Percentiles rank a stretch among this genome's conserved stretches.
Conservation (phyloP, 306 rosid genomes). For the Trifolium subterraneum region DNA sequence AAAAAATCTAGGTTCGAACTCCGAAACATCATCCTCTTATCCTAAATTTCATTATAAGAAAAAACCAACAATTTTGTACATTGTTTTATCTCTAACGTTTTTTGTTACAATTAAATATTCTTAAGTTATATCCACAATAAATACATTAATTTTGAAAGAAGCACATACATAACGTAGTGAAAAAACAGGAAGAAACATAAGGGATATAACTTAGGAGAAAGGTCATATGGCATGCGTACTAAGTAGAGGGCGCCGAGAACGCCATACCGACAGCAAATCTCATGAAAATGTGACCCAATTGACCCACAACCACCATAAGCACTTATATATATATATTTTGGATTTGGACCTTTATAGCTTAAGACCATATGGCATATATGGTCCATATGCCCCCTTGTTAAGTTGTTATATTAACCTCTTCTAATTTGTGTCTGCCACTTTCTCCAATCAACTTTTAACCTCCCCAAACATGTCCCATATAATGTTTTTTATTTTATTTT, state of each 20-base stretch:
- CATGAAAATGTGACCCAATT: conserved; percentile 68
- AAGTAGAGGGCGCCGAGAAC: conserved; percentile 26
- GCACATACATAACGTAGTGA: conserved; percentile 4
- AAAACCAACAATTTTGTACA: no score
- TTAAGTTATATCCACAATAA: no score
- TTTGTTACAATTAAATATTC: no score
- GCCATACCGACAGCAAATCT: conserved; percentile 60
- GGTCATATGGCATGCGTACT: conserved; percentile 12
- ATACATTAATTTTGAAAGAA: neutral
- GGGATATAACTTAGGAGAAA: neutral
- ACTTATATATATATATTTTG: neutral
- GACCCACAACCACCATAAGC: conserved; percentile 56
- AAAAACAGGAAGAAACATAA: neutral
- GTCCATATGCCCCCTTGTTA: conserved; percentile 66
- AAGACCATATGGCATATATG: conserved; percentile 28
- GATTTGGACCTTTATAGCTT: conserved; percentile 35
- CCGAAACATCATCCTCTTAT: no score
- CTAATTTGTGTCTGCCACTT: conserved; percentile 62
- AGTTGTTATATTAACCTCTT: conserved; percentile 37
- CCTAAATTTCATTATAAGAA: no score
- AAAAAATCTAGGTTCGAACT: no score
- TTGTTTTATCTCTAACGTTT: no score
- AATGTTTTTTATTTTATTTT: conserved; percentile 14
- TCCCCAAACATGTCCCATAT: conserved; percentile 16
- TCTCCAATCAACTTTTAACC: conserved; percentile 34